A percentile compares a stretch with the other conserved stretches of the same genome.
These are phyloP conservation scores for Hypoxylon intermedium DNA, from an alignment of 495 filamentous ascomycete genomes.

Conservation along the genomic window DNA sequence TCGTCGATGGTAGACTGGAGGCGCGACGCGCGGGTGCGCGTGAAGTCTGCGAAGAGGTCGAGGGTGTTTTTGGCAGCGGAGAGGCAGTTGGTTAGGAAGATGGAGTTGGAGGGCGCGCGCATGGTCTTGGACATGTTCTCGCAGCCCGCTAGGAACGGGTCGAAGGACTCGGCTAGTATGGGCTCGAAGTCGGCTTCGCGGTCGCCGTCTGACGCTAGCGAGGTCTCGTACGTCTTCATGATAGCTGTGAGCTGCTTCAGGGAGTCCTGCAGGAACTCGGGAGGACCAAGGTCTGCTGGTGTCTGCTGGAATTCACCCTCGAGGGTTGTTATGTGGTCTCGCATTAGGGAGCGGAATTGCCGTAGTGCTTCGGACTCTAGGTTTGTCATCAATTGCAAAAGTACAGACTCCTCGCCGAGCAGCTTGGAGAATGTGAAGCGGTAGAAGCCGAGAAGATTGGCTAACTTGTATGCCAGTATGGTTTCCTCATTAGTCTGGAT, in stretches of 20 bases:
- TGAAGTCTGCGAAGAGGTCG: constrained; percentile 62
- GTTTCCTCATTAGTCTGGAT: constrained; percentile 92
- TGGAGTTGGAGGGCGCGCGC: constrained; percentile 61
- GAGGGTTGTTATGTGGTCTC: constrained; percentile 75
- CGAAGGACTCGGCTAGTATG: constrained; percentile 81
- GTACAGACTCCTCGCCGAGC: constrained; percentile 69
- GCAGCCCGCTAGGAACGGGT: constrained; percentile 82
- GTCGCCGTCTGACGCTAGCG: constrained; percentile 63
- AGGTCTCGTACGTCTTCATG: constrained; percentile 86
- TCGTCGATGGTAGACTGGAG: constrained; percentile 56
- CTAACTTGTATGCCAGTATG: constrained; percentile 85
- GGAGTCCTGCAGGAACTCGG: constrained; percentile 83
- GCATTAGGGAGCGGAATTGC: constrained; percentile 81
- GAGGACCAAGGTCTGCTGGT: constrained; percentile 74
- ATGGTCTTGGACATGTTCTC: constrained; percentile 71
- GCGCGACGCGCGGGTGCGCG: constrained; percentile 48
- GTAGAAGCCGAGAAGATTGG: constrained; percentile 90
- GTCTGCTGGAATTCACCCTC: constrained; percentile 72
- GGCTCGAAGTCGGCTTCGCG: constrained; percentile 74
- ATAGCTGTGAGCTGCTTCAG: constrained; percentile 73
- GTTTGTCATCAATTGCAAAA: constrained; percentile 70
- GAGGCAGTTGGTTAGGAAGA: constrained; percentile 86
- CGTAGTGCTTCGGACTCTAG: constrained; percentile 79
- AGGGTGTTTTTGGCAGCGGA: constrained; percentile 62
- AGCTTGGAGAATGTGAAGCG: constrained; percentile 81